A percentile compares a stretch with the other conserved stretches of the same genome.
These are phyloP conservation scores for Pulicaria dysenterica DNA, from an alignment of 129 eudicot species.

Conservation along the genomic window DNA sequence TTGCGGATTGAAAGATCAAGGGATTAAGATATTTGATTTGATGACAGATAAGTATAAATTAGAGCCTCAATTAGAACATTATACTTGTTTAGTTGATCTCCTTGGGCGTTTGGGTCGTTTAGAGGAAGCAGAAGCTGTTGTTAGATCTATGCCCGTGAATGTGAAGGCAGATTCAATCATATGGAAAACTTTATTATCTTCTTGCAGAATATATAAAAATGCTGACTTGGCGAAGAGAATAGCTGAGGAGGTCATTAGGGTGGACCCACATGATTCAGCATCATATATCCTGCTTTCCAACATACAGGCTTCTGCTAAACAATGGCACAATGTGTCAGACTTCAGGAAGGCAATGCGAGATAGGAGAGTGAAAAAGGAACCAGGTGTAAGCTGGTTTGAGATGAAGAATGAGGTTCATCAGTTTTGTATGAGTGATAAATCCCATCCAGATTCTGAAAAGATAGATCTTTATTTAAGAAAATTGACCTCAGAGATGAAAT, in stretches of 20 bases:
- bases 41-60: constrained; percentile 62
- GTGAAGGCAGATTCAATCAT: constrained; percentile 64
- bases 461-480: constrained; percentile 59
- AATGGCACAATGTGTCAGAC: constrained; percentile 69
- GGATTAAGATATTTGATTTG: constrained; percentile 50
- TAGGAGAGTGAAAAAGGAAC: constrained; percentile 72
- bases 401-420: constrained; percentile 66
- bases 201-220: constrained; percentile 74
- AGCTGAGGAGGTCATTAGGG: constrained; percentile 60
- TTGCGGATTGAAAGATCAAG: constrained; percentile 78
- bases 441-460: constrained; percentile 61
- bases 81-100: constrained; percentile 84
- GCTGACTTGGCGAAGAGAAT: constrained; percentile 70
- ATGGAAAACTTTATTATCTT: constrained; percentile 85
- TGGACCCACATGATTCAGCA: constrained; percentile 74
- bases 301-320: constrained; percentile 68
- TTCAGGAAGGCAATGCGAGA: constrained; percentile 72
- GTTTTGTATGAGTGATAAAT: constrained; percentile 59
- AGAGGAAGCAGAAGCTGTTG: constrained; percentile 63
- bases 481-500: constrained; percentile 53
- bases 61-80: constrained; percentile 66
- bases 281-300: constrained; percentile 77
- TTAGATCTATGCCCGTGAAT: constrained; percentile 69
- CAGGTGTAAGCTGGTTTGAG: constrained; percentile 94
- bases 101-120: constrained; percentile 77